Percentiles rank a stretch among this genome's conserved stretches.
These are phyloP conservation scores for Cercospora nicotianae DNA, from an alignment of 2,329 filamentous ascomycete genomes.

Conservation along the genomic window DNA sequence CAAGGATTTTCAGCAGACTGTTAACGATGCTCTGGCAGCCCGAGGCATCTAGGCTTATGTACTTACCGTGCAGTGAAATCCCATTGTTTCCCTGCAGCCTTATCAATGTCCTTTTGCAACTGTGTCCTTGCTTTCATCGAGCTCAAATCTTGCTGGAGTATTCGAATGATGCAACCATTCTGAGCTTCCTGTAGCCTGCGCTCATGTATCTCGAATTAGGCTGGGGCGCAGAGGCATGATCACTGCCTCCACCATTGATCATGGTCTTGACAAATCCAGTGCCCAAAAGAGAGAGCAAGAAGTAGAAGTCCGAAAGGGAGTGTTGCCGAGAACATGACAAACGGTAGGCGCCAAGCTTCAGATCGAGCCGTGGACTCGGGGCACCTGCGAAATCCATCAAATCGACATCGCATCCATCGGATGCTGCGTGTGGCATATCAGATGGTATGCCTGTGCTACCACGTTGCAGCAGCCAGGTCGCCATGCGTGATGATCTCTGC, in stretches of 20 bases:
- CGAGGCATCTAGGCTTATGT: slow-evolving; percentile 11
- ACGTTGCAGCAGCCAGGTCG: neutral
- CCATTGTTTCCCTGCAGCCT: neutral
- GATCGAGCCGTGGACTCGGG: neutral
- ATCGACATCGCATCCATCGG: neutral
- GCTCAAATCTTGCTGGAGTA: neutral
- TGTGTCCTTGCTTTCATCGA: neutral
- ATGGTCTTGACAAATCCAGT: neutral
- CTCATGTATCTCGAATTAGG: neutral
- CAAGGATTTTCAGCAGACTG: slow-evolving; percentile 16
- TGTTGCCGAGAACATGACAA: neutral
- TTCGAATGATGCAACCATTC: neutral
- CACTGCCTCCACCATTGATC: neutral
- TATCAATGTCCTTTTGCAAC: neutral
- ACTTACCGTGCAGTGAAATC: neutral
- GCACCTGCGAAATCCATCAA: neutral
- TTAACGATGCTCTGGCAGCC: slow-evolving; percentile 20
- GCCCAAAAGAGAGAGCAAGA: neutral
- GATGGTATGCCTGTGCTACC: slow-evolving; percentile 1
- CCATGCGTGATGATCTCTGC: neutral
- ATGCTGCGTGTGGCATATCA: neutral
- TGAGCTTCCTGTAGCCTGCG: neutral
- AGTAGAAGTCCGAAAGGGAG: neutral
- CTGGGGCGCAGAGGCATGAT: neutral
- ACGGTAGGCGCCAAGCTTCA: neutral